Percentiles rank a stretch among this genome's conserved stretches.
These are phyloP conservation scores for Pseudonectria foliicola DNA, from an alignment of 2,329 filamentous ascomycete genomes.

Conservation along the genomic window DNA sequence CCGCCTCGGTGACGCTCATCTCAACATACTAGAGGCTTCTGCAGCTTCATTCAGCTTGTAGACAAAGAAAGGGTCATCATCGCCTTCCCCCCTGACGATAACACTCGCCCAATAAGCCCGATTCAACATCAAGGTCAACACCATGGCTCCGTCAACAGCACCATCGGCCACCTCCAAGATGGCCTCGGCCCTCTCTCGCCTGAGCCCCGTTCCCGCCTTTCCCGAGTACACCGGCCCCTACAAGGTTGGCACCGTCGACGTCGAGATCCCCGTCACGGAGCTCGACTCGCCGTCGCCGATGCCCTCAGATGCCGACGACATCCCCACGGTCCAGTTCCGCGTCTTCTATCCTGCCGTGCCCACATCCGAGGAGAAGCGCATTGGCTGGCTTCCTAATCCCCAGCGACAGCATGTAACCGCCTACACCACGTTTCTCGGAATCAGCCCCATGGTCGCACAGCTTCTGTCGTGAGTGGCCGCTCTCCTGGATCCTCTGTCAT, in stretches of 20 bases:
- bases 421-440: slow-evolving; percentile 70
- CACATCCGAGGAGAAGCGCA: slow-evolving; percentile 47
- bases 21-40: too few relatives aligned
- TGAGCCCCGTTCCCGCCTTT: slow-evolving; percentile 66
- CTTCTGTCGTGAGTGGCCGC: slow-evolving; percentile 48
- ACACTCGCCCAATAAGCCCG: too few relatives aligned
- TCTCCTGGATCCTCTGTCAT: too few relatives aligned
- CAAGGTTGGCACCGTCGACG: slow-evolving; percentile 63
- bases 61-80: too few relatives aligned
- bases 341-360: slow-evolving; percentile 69
- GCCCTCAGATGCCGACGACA: slow-evolving; percentile 46
- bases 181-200: slow-evolving; percentile 41
- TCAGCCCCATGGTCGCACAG: slow-evolving; percentile 49
- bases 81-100: too few relatives aligned
- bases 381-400: slow-evolving; percentile 71
- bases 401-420: slow-evolving; percentile 68
- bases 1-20: too few relatives aligned
- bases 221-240: slow-evolving; percentile 68
- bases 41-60: too few relatives aligned
- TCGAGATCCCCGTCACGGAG: slow-evolving; percentile 66
- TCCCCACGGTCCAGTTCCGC: slow-evolving; percentile 71
- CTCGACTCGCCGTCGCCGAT: slow-evolving; percentile 46
- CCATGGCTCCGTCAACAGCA: slow-evolving; percentile 11
- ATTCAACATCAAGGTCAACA: slow-evolving; percentile 2
- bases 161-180: slow-evolving; percentile 29